Conservation (phyloP, 2,329 filamentous ascomycete genomes). For the Trichoderma sp. region DNA sequence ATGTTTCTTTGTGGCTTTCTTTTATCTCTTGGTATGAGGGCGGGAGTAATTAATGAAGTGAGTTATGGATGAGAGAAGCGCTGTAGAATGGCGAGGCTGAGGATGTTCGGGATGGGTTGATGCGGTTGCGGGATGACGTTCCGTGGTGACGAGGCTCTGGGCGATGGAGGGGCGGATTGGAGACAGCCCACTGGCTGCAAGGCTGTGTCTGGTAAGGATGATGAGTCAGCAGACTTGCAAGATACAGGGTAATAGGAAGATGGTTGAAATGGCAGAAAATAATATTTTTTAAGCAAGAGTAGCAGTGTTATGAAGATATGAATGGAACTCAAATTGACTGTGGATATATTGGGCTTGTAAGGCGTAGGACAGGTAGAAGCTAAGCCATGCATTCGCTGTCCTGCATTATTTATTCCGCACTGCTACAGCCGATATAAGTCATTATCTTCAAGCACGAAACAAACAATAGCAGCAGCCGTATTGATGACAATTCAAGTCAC, state of each 20-base stretch:
- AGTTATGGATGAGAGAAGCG: not conserved
- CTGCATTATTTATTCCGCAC: too few relatives aligned
- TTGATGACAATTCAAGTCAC: too few relatives aligned
- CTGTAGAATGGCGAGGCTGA: not conserved
- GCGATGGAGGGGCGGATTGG: conserved; percentile 11
- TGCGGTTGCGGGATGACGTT: conserved; percentile 26
- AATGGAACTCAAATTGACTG: not conserved
- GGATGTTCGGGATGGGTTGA: conserved; percentile 22
- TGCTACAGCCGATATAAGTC: too few relatives aligned
- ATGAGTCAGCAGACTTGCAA: conserved; percentile 11
- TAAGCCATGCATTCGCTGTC: not conserved
- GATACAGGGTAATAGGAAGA: not conserved
- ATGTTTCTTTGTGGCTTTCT: conserved; percentile 49
- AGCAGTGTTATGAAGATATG: too few relatives aligned
- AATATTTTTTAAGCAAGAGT: too few relatives aligned
- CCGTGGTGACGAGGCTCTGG: conserved; percentile 24
- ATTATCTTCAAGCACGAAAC: too few relatives aligned
- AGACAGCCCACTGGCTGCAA: conserved; percentile 14
- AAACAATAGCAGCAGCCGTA: too few relatives aligned
- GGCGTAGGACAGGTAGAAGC: not conserved
- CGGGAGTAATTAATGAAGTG: not conserved
- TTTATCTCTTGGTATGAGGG: not conserved
- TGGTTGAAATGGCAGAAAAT: not conserved
- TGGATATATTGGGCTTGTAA: not conserved
- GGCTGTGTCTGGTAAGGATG: not conserved